Evolutionary conservation across 306 rosid genomes (phyloP).

Genomic region (Quercus alba): DNA sequence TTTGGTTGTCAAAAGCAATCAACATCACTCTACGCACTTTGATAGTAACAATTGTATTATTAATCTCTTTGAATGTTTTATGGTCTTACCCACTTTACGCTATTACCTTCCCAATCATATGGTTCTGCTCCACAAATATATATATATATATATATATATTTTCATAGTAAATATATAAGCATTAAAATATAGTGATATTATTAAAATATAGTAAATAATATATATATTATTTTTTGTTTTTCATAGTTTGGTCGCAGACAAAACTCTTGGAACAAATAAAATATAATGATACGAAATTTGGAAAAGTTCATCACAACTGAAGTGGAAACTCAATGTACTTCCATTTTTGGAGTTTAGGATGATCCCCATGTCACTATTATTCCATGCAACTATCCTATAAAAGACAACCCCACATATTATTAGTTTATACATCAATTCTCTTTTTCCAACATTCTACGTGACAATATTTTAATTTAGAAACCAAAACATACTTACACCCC

Average conservation of each 20-base stretch:
- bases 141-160: too few relatives aligned
- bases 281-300: constrained; percentile 8
- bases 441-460: constrained; percentile 18
- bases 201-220: too few relatives aligned
- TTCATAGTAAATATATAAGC: too few relatives aligned
- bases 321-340: constrained; percentile 10
- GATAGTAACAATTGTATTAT: not conserved
- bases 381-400: constrained; percentile 1
- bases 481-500: too few relatives aligned
- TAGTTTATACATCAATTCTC: constrained; percentile 9
- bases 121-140: too few relatives aligned
- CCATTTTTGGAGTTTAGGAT: constrained; percentile 19
- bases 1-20: not conserved
- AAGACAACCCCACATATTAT: not conserved
- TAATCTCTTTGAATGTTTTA: not conserved
- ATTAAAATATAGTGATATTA: too few relatives aligned
- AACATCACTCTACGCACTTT: not conserved
- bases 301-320: constrained; percentile 14
- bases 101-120: too few relatives aligned
- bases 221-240: too few relatives aligned
- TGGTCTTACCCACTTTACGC: not conserved
- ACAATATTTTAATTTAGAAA: constrained; percentile 11
- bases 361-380: constrained; percentile 29
- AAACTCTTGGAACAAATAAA: constrained; percentile 3
- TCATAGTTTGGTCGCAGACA: constrained; percentile 2